These are phyloP conservation scores for Neopestalotiopsis rosae DNA, from an alignment of 2,329 filamentous ascomycete species.

Conservation along the genomic window DNA sequence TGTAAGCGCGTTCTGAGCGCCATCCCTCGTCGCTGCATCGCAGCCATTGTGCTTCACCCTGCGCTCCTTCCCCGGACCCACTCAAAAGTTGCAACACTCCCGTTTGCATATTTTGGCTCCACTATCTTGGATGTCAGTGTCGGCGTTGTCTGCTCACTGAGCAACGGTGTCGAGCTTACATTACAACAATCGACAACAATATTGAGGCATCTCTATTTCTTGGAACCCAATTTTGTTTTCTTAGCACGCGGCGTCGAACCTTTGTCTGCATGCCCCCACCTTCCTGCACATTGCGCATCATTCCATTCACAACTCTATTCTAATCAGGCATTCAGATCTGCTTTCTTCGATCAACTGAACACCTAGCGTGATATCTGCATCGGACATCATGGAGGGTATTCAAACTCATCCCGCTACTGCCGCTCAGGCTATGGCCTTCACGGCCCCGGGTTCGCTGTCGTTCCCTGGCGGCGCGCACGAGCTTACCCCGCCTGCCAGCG, in stretches of 20 bases:
- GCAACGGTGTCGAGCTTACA: no score
- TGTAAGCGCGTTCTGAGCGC: neutral
- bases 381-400: slow-evolving; percentile 35
- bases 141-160: no score
- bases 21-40: neutral
- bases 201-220: no score
- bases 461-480: slow-evolving; percentile 87
- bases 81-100: no score
- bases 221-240: no score
- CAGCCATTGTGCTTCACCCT: no score
- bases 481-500: slow-evolving; percentile 78
- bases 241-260: neutral
- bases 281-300: neutral
- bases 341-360: neutral
- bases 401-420: slow-evolving; percentile 83
- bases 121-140: no score
- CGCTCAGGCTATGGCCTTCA: slow-evolving; percentile 94
- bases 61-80: no score
- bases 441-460: slow-evolving; percentile 87
- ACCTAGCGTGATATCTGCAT: neutral
- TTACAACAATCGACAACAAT: no score
- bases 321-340: slow-evolving; percentile 8
- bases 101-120: no score
- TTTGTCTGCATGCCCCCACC: neutral
- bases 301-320: neutral